Conservation (phyloP, 1,139 yeast genomes). For the Waltiozyma solani region DNA sequence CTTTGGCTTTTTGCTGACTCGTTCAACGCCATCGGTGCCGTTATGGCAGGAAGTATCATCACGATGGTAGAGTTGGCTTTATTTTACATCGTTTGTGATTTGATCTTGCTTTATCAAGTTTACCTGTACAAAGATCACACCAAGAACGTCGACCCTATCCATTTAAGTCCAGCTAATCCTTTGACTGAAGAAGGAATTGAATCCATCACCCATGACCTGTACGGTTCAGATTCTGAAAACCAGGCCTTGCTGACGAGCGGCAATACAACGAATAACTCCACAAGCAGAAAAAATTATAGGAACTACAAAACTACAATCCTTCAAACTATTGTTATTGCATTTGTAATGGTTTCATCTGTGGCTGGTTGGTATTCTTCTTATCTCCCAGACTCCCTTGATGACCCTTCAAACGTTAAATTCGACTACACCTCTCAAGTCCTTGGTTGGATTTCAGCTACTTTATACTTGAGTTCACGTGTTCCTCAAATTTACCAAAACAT, state of each 20-base stretch:
- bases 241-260: slow-evolving; percentile 2
- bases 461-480: slow-evolving; percentile 79
- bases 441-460: slow-evolving; percentile 85
- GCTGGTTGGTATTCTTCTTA: slow-evolving; percentile 79
- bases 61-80: slow-evolving; percentile 89
- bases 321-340: slow-evolving; percentile 4
- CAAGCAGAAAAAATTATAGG: slow-evolving; percentile 3
- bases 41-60: slow-evolving; percentile 80
- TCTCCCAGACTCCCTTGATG: slow-evolving; percentile 21
- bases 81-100: slow-evolving; percentile 85
- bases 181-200: slow-evolving; percentile 58
- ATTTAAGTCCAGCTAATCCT: slow-evolving; percentile 86
- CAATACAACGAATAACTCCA: neutral
- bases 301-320: neutral
- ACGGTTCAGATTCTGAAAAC: slow-evolving; percentile 11
- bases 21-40: slow-evolving; percentile 82
- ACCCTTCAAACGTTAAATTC: slow-evolving; percentile 36
- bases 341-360: slow-evolving; percentile 69
- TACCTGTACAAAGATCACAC: slow-evolving; percentile 50
- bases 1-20: slow-evolving; percentile 89
- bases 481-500: slow-evolving; percentile 84
- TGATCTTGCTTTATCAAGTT: slow-evolving; percentile 74
- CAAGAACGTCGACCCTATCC: slow-evolving; percentile 57
- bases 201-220: slow-evolving; percentile 30
- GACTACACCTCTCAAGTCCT: slow-evolving; percentile 78